These are phyloP conservation scores for Candida koratica DNA, from an alignment of 805 yeast genomes.

Conservation along the genomic window DNA sequence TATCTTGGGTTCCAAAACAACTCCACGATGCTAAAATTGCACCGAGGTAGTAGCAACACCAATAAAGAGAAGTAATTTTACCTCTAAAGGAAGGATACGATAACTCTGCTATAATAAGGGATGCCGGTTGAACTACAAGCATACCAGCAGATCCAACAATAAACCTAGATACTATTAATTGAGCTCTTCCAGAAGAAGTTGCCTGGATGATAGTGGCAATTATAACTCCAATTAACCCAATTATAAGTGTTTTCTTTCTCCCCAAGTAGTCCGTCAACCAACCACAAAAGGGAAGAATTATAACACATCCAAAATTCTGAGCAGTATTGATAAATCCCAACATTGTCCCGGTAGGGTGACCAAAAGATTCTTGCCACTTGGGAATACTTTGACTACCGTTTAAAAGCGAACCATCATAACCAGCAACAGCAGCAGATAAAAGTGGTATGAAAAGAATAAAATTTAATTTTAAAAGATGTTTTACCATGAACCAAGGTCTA, in stretches of 20 bases:
- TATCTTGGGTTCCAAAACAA: constrained; percentile 22
- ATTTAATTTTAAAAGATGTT: constrained; percentile 15
- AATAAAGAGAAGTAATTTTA: constrained; percentile 28
- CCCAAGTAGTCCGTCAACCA: constrained; percentile 33
- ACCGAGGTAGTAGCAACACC: constrained; percentile 50
- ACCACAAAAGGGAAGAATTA: constrained; percentile 23
- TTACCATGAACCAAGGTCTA: constrained; percentile 14
- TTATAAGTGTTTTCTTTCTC: constrained; percentile 27
- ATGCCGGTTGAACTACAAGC: constrained; percentile 41
- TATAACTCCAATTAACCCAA: constrained; percentile 23
- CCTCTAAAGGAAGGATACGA: constrained; percentile 41
- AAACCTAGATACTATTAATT: constrained; percentile 41
- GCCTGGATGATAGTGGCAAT: constrained; percentile 33
- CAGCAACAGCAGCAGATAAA: constrained; percentile 38
- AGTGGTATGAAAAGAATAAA: constrained; percentile 13
- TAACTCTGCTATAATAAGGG: constrained; percentile 44
- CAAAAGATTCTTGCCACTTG: constrained; percentile 37
- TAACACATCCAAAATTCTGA: constrained; percentile 28
- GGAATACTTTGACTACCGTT: constrained; percentile 44
- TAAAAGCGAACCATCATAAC: constrained; percentile 44
- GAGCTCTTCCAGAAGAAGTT: constrained; percentile 21
- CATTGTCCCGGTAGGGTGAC: constrained; percentile 36
- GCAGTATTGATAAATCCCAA: constrained; percentile 33
- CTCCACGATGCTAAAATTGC: constrained; percentile 29
- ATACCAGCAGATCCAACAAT: constrained; percentile 43